Percentiles rank a stretch among this genome's conserved stretches.
phyloP scores from a whole-genome alignment of 1,284 basidiomycete species.

The Leccinum glutinopallens region DNA sequence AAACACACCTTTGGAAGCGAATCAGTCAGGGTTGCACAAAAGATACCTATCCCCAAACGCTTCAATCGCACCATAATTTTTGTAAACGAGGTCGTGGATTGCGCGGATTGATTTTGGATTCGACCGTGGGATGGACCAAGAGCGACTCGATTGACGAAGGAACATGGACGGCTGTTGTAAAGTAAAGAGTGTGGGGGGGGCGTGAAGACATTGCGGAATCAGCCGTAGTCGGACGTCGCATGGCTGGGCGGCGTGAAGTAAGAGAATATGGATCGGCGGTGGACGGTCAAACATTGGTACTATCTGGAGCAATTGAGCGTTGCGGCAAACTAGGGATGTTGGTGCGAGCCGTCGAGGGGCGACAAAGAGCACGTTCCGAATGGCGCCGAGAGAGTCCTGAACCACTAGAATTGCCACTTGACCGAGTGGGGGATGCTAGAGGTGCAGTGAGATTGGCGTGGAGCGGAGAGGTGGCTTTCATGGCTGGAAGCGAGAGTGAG shows the following conservation, averaged over 20 bases:
- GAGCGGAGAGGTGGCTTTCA: slow-evolving; percentile 57
- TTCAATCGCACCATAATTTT: too few species aligned
- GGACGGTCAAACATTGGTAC: slow-evolving; percentile 19
- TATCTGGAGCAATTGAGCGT: slow-evolving; percentile 6
- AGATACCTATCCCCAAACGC: too few species aligned
- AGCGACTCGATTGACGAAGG: slow-evolving; percentile 20
- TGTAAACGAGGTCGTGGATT: slow-evolving; percentile 44
- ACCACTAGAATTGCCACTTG: slow-evolving; percentile 33
- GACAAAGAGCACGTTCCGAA: slow-evolving; percentile 46
- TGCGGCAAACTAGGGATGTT: slow-evolving; percentile 22
- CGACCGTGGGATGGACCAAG: slow-evolving; percentile 17
- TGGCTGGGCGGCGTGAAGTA: slow-evolving; percentile 13
- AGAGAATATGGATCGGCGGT: slow-evolving; percentile 24
- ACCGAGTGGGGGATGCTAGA: slow-evolving; percentile 29
- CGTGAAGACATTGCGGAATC: slow-evolving; percentile 25
- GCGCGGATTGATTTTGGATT: slow-evolving; percentile 18
- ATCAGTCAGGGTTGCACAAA: slow-evolving; percentile 71
- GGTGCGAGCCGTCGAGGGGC: slow-evolving; percentile 19
- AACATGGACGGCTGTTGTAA: slow-evolving; percentile 25
- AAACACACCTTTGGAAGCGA: slow-evolving; percentile 70
- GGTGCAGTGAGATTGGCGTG: slow-evolving; percentile 41
- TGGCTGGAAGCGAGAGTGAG: slow-evolving; percentile 47
- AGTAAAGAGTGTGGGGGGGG: slow-evolving; percentile 18
- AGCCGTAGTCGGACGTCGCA: slow-evolving; percentile 33
- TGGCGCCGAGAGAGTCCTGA: slow-evolving; percentile 51